These are phyloP conservation scores for Chlamydomonas schloesseri DNA, from an alignment of 139 green algal species.

Conservation along the genomic window DNA sequence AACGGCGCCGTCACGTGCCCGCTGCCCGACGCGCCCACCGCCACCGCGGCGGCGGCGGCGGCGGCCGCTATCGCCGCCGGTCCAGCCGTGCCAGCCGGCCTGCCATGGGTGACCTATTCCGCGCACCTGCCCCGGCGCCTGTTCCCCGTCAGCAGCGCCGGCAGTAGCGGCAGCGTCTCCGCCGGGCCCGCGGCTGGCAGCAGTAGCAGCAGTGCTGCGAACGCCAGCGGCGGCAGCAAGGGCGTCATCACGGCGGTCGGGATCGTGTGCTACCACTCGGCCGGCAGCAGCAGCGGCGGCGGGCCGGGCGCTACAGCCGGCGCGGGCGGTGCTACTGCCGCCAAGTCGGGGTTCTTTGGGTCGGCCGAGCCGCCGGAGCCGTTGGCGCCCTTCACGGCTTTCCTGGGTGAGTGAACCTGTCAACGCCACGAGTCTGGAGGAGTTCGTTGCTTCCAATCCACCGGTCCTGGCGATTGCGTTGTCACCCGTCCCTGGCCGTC, in stretches of 20 bases:
- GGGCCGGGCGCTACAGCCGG: not conserved
- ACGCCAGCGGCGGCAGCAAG: too few relatives aligned
- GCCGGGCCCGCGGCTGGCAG: too few relatives aligned
- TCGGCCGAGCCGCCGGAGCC: not conserved
- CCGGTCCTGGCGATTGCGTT: too few relatives aligned
- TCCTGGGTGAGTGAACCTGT: slow-evolving; percentile 31
- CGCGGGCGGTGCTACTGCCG: not conserved
- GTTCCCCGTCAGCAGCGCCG: not conserved
- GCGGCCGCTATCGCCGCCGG: not conserved
- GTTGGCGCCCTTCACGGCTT: not conserved
- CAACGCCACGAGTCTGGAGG: too few relatives aligned
- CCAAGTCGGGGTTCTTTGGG: not conserved
- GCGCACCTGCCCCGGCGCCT: slow-evolving; percentile 8
- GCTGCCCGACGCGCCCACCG: not conserved
- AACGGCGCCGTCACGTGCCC: slow-evolving; percentile 18
- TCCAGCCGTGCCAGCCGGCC: not conserved
- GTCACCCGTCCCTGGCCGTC: too few relatives aligned
- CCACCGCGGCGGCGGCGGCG: not conserved
- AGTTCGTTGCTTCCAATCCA: too few relatives aligned
- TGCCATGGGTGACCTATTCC: slow-evolving; percentile 1
- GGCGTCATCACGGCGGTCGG: not conserved
- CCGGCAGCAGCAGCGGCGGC: not conserved
- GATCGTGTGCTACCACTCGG: not conserved
- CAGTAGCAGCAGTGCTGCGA: too few relatives aligned
- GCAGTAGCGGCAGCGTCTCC: not conserved